Evolutionary conservation across 139 green algal genomes (phyloP).

Genomic region (Mesotaenium endlicherianum): DNA sequence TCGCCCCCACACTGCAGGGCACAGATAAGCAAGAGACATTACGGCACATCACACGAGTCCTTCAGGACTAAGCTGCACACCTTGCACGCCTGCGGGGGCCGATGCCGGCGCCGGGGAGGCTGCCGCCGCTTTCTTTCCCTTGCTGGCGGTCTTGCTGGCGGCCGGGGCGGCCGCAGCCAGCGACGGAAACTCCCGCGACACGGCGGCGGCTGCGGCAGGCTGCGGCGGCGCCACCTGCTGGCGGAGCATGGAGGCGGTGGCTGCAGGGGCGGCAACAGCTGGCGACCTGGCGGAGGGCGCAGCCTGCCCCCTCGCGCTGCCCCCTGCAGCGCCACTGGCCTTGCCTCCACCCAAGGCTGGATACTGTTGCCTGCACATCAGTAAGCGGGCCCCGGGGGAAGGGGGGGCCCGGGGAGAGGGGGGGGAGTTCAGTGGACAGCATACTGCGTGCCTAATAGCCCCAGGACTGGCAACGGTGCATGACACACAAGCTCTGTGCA

Average conservation of each 20-base stretch:
- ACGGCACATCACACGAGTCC: too few relatives aligned
- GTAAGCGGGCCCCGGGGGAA: too few relatives aligned
- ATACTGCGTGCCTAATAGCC: too few relatives aligned
- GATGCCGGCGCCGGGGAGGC: too few relatives aligned
- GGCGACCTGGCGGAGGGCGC: neutral
- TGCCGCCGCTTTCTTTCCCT: neutral
- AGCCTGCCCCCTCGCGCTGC: neutral
- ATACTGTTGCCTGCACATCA: conserved; percentile 9
- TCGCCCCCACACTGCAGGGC: too few relatives aligned
- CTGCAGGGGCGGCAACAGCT: neutral
- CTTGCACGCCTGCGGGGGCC: too few relatives aligned
- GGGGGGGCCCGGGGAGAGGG: too few relatives aligned
- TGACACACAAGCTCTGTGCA: too few relatives aligned
- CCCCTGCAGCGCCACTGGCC: neutral
- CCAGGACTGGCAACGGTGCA: too few relatives aligned
- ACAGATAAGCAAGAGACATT: too few relatives aligned
- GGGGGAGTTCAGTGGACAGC: too few relatives aligned
- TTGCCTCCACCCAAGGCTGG: neutral
- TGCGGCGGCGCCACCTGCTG: neutral
- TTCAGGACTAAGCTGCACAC: too few relatives aligned
- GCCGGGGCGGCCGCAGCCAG: neutral
- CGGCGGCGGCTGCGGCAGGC: neutral
- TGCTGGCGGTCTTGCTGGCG: neutral
- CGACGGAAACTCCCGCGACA: conserved; percentile 27
- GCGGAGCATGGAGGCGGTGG: neutral